Percentiles rank a stretch among this genome's conserved stretches.
Conservation (phyloP, 305 asterid species). For the Fraxinus paxiana region DNA sequence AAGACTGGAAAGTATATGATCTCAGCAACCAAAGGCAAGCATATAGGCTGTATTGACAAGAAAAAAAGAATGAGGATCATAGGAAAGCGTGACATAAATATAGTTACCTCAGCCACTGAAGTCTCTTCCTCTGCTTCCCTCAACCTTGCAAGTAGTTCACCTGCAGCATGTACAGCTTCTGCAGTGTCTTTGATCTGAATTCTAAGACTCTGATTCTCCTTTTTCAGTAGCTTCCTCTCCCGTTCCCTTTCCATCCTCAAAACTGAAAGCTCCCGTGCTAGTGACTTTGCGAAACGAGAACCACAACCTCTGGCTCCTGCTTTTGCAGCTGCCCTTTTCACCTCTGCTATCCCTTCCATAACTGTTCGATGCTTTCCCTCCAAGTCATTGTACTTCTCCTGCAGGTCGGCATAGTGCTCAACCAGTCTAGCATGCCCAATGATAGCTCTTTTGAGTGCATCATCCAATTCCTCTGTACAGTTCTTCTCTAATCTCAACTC, state of each 20-base stretch:
- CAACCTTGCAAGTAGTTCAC: slow-evolving; percentile 80
- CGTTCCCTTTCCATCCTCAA: slow-evolving; percentile 74
- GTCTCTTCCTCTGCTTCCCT: slow-evolving; percentile 90
- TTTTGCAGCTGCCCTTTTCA: slow-evolving; percentile 77
- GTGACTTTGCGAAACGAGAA: slow-evolving; percentile 66
- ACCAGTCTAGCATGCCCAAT: slow-evolving; percentile 74
- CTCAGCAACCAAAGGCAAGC: not conserved
- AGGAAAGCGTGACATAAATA: not conserved
- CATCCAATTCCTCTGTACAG: slow-evolving; percentile 77
- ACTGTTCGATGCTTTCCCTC: slow-evolving; percentile 55
- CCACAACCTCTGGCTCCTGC: slow-evolving; percentile 81
- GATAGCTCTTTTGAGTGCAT: slow-evolving; percentile 69
- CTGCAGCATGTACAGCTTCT: slow-evolving; percentile 97
- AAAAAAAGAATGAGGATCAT: not conserved
- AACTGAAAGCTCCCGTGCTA: slow-evolving; percentile 80
- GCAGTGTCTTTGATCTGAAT: slow-evolving; percentile 85
- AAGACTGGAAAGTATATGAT: not conserved
- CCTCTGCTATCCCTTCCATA: slow-evolving; percentile 73
- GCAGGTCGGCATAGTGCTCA: slow-evolving; percentile 82
- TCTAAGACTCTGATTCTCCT: slow-evolving; percentile 66
- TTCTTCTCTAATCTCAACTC: slow-evolving; percentile 73
- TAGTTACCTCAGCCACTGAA: slow-evolving; percentile 66
- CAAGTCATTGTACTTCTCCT: slow-evolving; percentile 75
- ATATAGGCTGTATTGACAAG: not conserved
- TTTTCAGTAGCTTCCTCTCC: slow-evolving; percentile 65